phyloP scores from a whole-genome alignment of 192 early-diverging fungal genomes.

The Ambispora gerdemannii region DNA sequence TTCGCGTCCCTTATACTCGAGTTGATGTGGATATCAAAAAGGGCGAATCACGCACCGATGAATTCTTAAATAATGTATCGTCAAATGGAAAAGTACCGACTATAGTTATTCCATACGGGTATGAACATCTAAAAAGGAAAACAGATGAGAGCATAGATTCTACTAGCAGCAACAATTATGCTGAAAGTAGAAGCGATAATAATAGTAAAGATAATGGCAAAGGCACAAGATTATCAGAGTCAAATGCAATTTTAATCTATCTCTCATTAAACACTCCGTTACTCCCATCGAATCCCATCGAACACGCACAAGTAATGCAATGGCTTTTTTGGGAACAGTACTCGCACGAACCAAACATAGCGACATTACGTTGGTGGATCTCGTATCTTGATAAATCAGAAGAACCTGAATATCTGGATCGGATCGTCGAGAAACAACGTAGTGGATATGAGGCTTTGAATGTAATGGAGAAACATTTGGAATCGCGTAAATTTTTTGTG shows the following conservation, averaged over 20 bases:
- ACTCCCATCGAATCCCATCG: slow-evolving; percentile 17
- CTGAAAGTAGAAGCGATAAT: neutral
- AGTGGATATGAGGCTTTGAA: slow-evolving; percentile 24
- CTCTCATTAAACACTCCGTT: slow-evolving; percentile 1
- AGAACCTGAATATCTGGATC: slow-evolving; percentile 21
- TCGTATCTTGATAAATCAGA: slow-evolving; percentile 6
- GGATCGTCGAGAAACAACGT: slow-evolving; percentile 13
- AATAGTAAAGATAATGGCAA: neutral
- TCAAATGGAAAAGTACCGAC: slow-evolving; percentile 8
- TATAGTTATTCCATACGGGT: slow-evolving; percentile 4
- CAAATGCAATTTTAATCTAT: slow-evolving; percentile 20
- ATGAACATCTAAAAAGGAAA: neutral
- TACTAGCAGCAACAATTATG: no score
- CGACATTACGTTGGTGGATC: slow-evolving; percentile 17
- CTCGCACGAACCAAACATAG: slow-evolving; percentile 15
- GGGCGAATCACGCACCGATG: neutral
- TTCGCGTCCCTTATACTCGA: slow-evolving; percentile 12
- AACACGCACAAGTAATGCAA: slow-evolving; percentile 15
- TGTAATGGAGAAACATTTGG: slow-evolving; percentile 23
- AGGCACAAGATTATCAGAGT: slow-evolving; percentile 10
- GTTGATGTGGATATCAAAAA: slow-evolving; percentile 13
- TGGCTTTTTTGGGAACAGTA: slow-evolving; percentile 29
- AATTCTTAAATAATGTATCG: slow-evolving; percentile 15
- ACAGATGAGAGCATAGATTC: neutral
- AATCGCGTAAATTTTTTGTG: slow-evolving; percentile 13